Percentiles rank a stretch among this genome's conserved stretches.
These are phyloP conservation scores for Acacia melanoxylon DNA, from an alignment of 306 rosid species.

Conservation along the genomic window DNA sequence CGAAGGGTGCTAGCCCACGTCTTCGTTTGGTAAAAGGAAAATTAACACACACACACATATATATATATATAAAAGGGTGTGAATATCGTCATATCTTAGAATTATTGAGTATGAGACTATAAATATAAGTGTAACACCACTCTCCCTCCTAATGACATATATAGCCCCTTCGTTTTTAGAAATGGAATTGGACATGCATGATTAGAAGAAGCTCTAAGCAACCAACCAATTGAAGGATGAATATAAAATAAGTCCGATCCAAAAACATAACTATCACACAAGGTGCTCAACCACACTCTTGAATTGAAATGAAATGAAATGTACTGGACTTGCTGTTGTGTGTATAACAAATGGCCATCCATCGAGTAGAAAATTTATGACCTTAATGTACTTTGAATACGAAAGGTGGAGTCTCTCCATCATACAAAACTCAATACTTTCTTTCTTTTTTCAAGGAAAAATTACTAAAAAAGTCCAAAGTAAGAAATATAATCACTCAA, in stretches of 20 bases:
- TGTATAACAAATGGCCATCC: neutral
- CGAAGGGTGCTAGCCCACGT: neutral
- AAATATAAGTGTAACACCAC: neutral
- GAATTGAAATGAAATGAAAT: neutral
- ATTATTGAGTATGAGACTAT: too few relatives aligned
- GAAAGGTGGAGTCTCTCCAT: neutral
- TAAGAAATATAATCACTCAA: too few relatives aligned
- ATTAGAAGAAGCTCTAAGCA: neutral
- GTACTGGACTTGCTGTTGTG: neutral
- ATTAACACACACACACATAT: too few relatives aligned
- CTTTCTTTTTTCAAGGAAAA: too few relatives aligned
- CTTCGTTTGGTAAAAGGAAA: neutral
- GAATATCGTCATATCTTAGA: neutral
- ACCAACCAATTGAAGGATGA: neutral
- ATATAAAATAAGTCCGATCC: neutral
- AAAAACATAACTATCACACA: neutral
- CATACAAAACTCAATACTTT: neutral
- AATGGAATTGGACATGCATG: neutral
- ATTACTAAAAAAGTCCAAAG: too few relatives aligned
- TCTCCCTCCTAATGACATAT: neutral
- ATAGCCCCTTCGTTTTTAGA: neutral
- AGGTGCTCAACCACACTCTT: neutral
- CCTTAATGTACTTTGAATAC: neutral
- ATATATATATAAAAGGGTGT: neutral
- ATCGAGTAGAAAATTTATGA: neutral